Conservation (phyloP, 768 basidiomycete species). For the Chalciporus sphaerocephalus region DNA sequence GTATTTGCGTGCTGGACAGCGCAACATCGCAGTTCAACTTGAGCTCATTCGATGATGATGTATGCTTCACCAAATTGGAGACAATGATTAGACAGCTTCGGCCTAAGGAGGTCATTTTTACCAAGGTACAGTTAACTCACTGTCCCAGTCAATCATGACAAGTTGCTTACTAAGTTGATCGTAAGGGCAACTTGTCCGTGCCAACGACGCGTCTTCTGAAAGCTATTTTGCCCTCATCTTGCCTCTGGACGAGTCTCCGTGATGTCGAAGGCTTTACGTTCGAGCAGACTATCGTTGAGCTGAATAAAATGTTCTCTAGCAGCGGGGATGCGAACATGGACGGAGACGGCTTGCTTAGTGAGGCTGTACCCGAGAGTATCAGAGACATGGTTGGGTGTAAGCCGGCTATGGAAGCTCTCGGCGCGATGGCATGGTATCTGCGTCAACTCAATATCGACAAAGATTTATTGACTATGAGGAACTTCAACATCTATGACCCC, state of each 20-base stretch:
- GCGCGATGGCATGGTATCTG: constrained; percentile 92
- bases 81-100: constrained; percentile 88
- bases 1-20: constrained; percentile 88
- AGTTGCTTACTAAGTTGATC: neutral
- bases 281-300: constrained; percentile 61
- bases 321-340: constrained; percentile 43
- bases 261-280: constrained; percentile 79
- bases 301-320: constrained; percentile 61
- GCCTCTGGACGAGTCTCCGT: constrained; percentile 86
- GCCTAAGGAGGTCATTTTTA: constrained; percentile 87
- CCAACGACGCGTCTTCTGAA: constrained; percentile 80
- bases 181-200: constrained; percentile 80
- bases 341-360: constrained; percentile 36
- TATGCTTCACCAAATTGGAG: constrained; percentile 88
- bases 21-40: constrained; percentile 94
- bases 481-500: constrained; percentile 97
- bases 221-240: constrained; percentile 69
- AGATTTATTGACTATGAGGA: constrained; percentile 91
- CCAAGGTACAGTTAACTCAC: constrained; percentile 55
- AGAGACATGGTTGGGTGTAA: constrained; percentile 62
- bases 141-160: neutral
- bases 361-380: constrained; percentile 65
- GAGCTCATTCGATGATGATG: constrained; percentile 85
- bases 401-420: constrained; percentile 78
- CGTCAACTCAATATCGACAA: constrained; percentile 93